Percentiles rank a stretch among this genome's conserved stretches.
These are phyloP conservation scores for Amauroascus verrucosus DNA, from an alignment of 2,329 filamentous ascomycete genomes.

Conservation along the genomic window DNA sequence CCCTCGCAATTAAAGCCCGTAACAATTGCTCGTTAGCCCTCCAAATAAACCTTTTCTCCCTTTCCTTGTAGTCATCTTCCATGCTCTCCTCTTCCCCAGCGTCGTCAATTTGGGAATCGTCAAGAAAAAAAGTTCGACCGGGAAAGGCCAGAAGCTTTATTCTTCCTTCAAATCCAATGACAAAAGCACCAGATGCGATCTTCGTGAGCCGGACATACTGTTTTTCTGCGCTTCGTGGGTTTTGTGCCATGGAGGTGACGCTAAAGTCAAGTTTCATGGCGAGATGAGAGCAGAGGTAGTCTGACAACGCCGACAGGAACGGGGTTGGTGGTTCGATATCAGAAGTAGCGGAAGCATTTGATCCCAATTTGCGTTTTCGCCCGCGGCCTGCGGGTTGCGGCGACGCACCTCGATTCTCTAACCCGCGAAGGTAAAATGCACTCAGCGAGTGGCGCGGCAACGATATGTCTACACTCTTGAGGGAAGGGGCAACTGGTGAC, in stretches of 20 bases:
- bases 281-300: constrained; percentile 31
- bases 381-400: not conserved
- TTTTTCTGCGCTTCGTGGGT: not conserved
- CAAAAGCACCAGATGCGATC: constrained; percentile 32
- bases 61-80: constrained; percentile 15
- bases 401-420: constrained; percentile 3
- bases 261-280: constrained; percentile 32
- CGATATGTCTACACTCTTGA: constrained; percentile 28
- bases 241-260: not conserved
- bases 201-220: constrained; percentile 28
- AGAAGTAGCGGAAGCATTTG: not conserved
- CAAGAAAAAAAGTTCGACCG: constrained; percentile 14
- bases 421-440: constrained; percentile 19
- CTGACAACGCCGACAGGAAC: constrained; percentile 24
- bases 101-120: constrained; percentile 18
- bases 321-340: constrained; percentile 10
- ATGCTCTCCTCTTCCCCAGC: constrained; percentile 16
- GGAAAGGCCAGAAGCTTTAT: constrained; percentile 29
- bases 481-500: constrained; percentile 25
- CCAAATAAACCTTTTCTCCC: constrained; percentile 19
- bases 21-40: constrained; percentile 28
- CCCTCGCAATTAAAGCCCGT: constrained; percentile 24
- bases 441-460: constrained; percentile 25
- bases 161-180: constrained; percentile 30
- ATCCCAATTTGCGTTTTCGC: constrained; percentile 12